phyloP scores from a whole-genome alignment of 2,329 filamentous ascomycete genomes.

The Hymenoscyphus occultus region DNA sequence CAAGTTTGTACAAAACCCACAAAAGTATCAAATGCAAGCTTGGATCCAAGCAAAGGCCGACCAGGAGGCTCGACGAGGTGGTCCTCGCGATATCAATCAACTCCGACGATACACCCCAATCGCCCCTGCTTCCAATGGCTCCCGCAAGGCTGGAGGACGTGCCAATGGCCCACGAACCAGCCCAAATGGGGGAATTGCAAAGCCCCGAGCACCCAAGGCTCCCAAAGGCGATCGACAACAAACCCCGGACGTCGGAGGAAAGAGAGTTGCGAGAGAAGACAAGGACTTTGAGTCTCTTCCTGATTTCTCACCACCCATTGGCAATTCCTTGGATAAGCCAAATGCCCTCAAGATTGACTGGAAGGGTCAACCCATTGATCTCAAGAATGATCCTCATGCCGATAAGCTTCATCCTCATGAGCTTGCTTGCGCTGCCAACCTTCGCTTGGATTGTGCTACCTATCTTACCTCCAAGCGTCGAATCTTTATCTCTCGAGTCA shows the following conservation, averaged over 20 bases:
- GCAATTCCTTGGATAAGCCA: conserved; percentile 61
- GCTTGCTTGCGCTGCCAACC: conserved; percentile 68
- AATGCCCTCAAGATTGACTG: conserved; percentile 81
- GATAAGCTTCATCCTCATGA: conserved; percentile 76
- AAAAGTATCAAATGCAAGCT: not conserved
- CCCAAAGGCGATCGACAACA: conserved; percentile 15
- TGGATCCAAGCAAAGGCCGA: conserved; percentile 31
- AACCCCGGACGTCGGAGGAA: conserved; percentile 37
- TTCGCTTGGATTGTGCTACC: conserved; percentile 80
- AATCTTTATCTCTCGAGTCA: conserved; percentile 76
- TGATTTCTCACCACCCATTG: conserved; percentile 69
- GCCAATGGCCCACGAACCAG: conserved; percentile 6
- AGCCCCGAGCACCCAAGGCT: conserved; percentile 17
- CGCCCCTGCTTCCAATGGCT: conserved; percentile 27
- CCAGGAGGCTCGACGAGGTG: conserved; percentile 23
- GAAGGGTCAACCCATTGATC: conserved; percentile 77
- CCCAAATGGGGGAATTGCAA: conserved; percentile 8
- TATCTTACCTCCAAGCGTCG: conserved; percentile 92
- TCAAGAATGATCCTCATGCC: conserved; percentile 67
- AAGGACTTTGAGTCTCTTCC: conserved; percentile 72
- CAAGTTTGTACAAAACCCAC: not conserved
- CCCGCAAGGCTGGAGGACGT: conserved; percentile 17
- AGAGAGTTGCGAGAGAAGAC: conserved; percentile 70
- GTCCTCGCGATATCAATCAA: conserved; percentile 4
- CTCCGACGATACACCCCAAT: conserved; percentile 27